phyloP scores from a whole-genome alignment of 2,329 filamentous ascomycete genomes.

The Bipolaris zeicola region DNA sequence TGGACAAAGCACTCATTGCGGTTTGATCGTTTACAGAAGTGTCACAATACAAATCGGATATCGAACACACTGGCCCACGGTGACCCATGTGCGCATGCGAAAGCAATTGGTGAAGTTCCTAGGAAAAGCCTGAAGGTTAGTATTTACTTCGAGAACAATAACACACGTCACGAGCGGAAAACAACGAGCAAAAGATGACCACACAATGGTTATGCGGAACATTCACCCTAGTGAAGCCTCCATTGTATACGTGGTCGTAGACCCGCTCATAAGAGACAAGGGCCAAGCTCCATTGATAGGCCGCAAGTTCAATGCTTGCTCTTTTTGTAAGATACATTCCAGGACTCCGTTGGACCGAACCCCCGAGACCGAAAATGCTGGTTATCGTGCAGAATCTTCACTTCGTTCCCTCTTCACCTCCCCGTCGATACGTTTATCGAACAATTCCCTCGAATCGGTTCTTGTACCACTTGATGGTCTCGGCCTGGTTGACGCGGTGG shows the following conservation, averaged over 20 bases:
- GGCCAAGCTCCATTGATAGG: constrained; percentile 54
- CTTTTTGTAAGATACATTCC: constrained; percentile 51
- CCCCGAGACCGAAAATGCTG: constrained; percentile 49
- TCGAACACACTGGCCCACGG: background rate
- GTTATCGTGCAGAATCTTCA: constrained; percentile 43
- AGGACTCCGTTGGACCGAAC: constrained; percentile 46
- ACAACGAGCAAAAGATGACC: constrained; percentile 41
- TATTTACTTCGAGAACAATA: constrained; percentile 12
- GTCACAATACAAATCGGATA: no score
- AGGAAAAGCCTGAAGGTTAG: constrained; percentile 4
- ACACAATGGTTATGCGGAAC: constrained; percentile 64
- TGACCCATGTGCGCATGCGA: background rate
- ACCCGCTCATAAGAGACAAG: constrained; percentile 44
- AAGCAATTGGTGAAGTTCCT: background rate
- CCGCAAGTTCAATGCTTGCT: constrained; percentile 50
- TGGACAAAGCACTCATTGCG: no score
- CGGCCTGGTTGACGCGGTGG: constrained; percentile 92
- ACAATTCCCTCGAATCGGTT: constrained; percentile 97
- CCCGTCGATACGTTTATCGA: constrained; percentile 70
- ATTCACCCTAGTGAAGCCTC: constrained; percentile 64
- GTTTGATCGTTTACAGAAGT: no score
- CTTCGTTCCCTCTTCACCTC: constrained; percentile 34
- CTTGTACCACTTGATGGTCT: constrained; percentile 99
- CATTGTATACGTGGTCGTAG: constrained; percentile 58
- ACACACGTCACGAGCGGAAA: constrained; percentile 31